Evolutionary conservation across 192 early-diverging fungal genomes (phyloP), one percentile per base, ranked within the genome.

Genomic region (Allomyces javanicus): DNA sequence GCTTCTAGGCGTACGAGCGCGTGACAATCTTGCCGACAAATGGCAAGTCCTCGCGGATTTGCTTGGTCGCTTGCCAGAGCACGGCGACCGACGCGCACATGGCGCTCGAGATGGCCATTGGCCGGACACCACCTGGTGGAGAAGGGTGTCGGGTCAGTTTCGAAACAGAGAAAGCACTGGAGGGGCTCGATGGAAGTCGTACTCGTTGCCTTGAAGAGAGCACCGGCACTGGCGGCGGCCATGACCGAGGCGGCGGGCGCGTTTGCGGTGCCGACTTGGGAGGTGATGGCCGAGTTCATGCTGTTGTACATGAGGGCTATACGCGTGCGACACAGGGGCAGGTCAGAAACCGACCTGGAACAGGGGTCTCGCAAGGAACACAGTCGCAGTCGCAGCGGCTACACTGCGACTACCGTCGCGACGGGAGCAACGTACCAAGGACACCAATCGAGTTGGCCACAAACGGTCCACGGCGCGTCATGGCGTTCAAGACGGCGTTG

Each of bases 381-480:
- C 22, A 3, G 45, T 26, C 12, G 19, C 58, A 22, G 33, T 19
- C 63, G 21, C 10, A 66, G 17, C 3, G 12, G 58, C n/a, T 44
- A 50, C 43, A n/a, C 44, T 58, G 14, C n/a, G 45, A 23, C 44
- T 44, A 24, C 62, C 23, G 19, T 26, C 67, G 24, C 5, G 44
- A 3, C 44, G 7, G 25, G 4, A 9, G 1, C 9, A 19, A 68
- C 71, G 63, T 77, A 73, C 75, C 78, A 67, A 91, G 71, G 23
- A 91, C 78, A 71, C 87, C 89, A 40, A 84, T 74, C 26, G 89
- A 87, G 79, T 91, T 91, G 71, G 83, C 89, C 63, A 91, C 71
- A 67, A 86, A 88, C 23, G 89, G 89, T n/a, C 89, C 89, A 64
- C 89, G 85, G 61, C 89, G 82, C 11, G 89, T 91, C 73, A 87